Percentiles rank a stretch among this genome's conserved stretches.
phyloP scores from a whole-genome alignment of 2,329 filamentous ascomycete species.

The Apiospora kogelbergensis region DNA sequence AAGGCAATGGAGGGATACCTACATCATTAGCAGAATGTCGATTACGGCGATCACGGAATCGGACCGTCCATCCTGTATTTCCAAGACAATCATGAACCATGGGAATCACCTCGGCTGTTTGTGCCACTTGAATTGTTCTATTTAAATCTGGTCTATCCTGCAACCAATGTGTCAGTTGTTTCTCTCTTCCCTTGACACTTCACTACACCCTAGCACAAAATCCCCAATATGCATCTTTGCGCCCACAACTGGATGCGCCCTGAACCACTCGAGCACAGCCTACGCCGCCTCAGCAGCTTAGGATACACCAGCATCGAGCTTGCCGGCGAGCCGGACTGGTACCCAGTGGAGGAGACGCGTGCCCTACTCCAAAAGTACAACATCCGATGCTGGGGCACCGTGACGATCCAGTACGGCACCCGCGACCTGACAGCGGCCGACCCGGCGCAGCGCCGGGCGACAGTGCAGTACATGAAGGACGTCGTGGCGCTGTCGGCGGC shows the following conservation, averaged over 20 bases:
- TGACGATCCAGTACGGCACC: conserved; percentile 20
- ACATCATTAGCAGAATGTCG: no score
- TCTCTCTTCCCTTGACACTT: no score
- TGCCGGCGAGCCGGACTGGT: conserved; percentile 18
- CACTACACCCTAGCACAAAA: no score
- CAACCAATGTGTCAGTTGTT: no score
- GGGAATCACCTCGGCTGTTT: no score
- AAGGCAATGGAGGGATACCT: no score
- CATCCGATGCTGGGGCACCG: conserved; percentile 17
- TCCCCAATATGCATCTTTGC: conserved; percentile 19
- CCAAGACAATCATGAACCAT: no score
- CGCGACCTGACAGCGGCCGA: conserved; percentile 17
- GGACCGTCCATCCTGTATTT: no score
- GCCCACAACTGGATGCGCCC: conserved; percentile 22
- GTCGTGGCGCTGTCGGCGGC: conserved; percentile 17
- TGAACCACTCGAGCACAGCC: conserved; percentile 18
- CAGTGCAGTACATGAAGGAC: conserved; percentile 18
- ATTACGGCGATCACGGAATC: no score
- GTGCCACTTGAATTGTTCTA: no score
- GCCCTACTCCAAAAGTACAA: conserved; percentile 19
- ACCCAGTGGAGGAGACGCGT: conserved; percentile 15
- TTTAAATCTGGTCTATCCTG: no score
- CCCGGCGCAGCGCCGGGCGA: conserved; percentile 13
- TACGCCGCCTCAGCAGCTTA: conserved; percentile 17
- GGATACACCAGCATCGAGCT: conserved; percentile 20